phyloP scores from a whole-genome alignment of 306 rosid genomes.

The Carpinus fangiana region DNA sequence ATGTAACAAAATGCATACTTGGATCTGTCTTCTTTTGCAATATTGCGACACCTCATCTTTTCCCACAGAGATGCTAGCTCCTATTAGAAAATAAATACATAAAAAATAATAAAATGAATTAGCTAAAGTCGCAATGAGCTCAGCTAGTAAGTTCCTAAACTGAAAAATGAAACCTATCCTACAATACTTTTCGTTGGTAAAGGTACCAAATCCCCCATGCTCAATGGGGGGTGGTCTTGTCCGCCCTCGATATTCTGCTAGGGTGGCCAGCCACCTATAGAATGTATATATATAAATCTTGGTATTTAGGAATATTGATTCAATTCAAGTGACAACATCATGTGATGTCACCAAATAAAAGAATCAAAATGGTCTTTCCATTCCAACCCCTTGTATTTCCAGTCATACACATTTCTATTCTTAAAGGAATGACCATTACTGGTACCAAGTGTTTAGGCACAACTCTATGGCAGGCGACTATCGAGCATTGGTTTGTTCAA shows the following conservation, averaged over 20 bases:
- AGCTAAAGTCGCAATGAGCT: slow-evolving; percentile 16
- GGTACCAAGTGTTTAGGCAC: neutral
- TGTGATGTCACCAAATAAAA: no score
- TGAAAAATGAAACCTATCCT: neutral
- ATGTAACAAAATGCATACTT: slow-evolving; percentile 52
- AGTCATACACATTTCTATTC: no score
- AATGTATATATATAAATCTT: no score
- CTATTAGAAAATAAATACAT: slow-evolving; percentile 33
- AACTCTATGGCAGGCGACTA: neutral
- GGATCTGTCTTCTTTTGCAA: slow-evolving; percentile 76
- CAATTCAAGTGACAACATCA: no score
- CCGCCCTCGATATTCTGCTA: no score
- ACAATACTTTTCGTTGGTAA: neutral
- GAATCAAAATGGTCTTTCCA: no score
- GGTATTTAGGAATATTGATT: no score
- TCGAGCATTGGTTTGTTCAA: neutral
- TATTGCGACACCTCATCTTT: slow-evolving; percentile 80
- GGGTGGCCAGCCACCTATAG: no score
- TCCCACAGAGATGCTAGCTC: slow-evolving; percentile 93
- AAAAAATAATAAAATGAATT: neutral
- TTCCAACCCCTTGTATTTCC: no score
- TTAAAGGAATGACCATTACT: no score
- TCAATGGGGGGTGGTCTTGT: no score
- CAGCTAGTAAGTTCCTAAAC: neutral
- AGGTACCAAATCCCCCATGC: neutral